Evolutionary conservation across 129 eudicot genomes (phyloP), one percentile per base, ranked within the genome.

Genomic region (sunflower (Helianthus annuus)): DNA sequence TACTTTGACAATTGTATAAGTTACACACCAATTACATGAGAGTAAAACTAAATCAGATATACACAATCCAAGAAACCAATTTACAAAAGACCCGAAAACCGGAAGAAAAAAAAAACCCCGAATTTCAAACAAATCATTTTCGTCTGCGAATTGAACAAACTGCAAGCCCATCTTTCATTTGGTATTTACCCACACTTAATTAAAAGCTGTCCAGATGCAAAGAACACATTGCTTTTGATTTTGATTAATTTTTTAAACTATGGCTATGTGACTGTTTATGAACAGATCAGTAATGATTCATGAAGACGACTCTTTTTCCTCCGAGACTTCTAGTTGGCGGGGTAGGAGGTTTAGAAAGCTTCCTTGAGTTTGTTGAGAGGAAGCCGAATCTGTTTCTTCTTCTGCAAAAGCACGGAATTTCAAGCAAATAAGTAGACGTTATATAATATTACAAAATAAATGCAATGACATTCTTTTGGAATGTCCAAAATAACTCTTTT

Each of bases 271-370:
- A 69, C 76, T 34, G 52, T 64, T 66, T 79, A 79, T 79, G 70
- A 72, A 79, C 83, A 79, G 57, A 75, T 75, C 44, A 53, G 64
- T 70, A 69, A 63, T 10, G 63, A 51, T 46, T 82, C 71, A 78
- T 59, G 58, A 68, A 24, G 62, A 51, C 54, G 84, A 64, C 80
- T 79, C 85, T 8, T 78, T 70, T 69, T 67, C 48, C 79, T 87
- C 81, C 2, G 90, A 78, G 49, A 77, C 80, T 78, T 84, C 93
- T 40, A 70, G 56, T 16, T 76, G 81, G 49, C 78, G 79, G 61
- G 96, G 93, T 60, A 91, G 75, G 13, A 86, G 79, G 59, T 83
- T 91, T 13, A 86, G 96, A 79, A 88, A 91, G 73, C 97, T 88
- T 80, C 97, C 97, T 49, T 86, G 92, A 54, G 83, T 81, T 44